Conservation (phyloP, 2,329 filamentous ascomycete genomes). For the Pseudogymnoascus sp. region DNA sequence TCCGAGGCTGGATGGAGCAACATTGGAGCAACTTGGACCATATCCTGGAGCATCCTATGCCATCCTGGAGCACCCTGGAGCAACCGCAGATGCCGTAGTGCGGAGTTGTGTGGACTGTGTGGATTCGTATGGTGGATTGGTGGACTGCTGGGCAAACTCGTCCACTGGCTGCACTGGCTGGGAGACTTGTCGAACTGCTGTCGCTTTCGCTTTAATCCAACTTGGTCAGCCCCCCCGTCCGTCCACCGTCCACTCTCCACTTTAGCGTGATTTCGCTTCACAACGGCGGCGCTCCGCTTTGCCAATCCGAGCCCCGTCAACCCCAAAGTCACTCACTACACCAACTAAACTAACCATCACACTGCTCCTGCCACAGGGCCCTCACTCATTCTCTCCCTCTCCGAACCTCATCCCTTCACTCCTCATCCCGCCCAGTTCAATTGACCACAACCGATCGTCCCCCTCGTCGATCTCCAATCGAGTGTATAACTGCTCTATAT, state of each 20-base stretch:
- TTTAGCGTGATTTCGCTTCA: slow-evolving; percentile 6
- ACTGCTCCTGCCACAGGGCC: neutral
- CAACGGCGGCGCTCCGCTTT: slow-evolving; percentile 3
- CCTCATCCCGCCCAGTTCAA: neutral
- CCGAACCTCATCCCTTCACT: neutral
- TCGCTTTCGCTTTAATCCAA: neutral
- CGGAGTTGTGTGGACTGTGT: neutral
- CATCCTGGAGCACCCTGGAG: neutral
- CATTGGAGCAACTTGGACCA: neutral
- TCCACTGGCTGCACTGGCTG: neutral
- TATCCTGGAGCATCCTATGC: neutral
- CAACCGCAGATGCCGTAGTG: neutral
- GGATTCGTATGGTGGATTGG: neutral
- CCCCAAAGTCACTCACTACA: slow-evolving; percentile 2
- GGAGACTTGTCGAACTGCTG: neutral
- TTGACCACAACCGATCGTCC: slow-evolving; percentile 1
- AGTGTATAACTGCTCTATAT: neutral
- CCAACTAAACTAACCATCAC: neutral
- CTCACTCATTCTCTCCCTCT: slow-evolving; percentile 5
- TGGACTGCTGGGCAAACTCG: too few species aligned
- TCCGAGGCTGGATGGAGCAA: slow-evolving; percentile 3
- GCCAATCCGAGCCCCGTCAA: slow-evolving; percentile 1
- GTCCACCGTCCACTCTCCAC: slow-evolving; percentile 20
- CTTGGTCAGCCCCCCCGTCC: slow-evolving; percentile 12
- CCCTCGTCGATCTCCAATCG: slow-evolving; percentile 4